Conservation (phyloP, 1,284 basidiomycete genomes). For the Albatrellus sp. region DNA sequence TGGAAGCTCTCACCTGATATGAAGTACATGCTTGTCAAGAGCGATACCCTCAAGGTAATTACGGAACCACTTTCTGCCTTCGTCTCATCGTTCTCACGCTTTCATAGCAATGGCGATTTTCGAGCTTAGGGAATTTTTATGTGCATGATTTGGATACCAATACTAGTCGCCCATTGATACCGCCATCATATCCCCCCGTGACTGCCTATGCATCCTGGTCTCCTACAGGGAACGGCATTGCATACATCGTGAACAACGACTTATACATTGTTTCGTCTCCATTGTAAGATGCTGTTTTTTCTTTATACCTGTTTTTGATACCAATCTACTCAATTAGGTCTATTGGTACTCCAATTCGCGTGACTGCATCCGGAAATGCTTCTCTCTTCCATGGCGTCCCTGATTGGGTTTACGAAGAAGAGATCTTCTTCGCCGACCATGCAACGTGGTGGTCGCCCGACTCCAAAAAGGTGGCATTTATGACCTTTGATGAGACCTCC, state of each 20-base stretch:
- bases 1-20: slow-evolving; percentile 85
- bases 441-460: slow-evolving; percentile 91
- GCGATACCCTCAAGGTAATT: slow-evolving; percentile 58
- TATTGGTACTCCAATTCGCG: slow-evolving; percentile 44
- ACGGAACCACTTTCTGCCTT: not conserved
- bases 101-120: slow-evolving; percentile 82
- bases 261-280: slow-evolving; percentile 66
- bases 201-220: slow-evolving; percentile 80
- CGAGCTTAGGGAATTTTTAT: slow-evolving; percentile 82
- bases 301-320: not conserved
- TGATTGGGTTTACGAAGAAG: slow-evolving; percentile 97
- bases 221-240: slow-evolving; percentile 70
- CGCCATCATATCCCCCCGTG: slow-evolving; percentile 52
- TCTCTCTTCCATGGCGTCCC: slow-evolving; percentile 90
- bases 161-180: slow-evolving; percentile 55
- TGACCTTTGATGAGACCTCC: slow-evolving; percentile 78
- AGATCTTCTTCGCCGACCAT: slow-evolving; percentile 64
- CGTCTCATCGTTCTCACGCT: slow-evolving; percentile 5
- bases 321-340: slow-evolving; percentile 16
- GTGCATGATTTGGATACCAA: slow-evolving; percentile 56
- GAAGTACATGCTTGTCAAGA: slow-evolving; percentile 74
- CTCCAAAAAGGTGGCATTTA: slow-evolving; percentile 71
- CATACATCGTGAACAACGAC: slow-evolving; percentile 76
- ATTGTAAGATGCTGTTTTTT: slow-evolving; percentile 26
- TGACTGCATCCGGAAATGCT: slow-evolving; percentile 74